Evolutionary conservation across 805 yeast genomes (phyloP).

Genomic region (Barnettozyma californica): DNA sequence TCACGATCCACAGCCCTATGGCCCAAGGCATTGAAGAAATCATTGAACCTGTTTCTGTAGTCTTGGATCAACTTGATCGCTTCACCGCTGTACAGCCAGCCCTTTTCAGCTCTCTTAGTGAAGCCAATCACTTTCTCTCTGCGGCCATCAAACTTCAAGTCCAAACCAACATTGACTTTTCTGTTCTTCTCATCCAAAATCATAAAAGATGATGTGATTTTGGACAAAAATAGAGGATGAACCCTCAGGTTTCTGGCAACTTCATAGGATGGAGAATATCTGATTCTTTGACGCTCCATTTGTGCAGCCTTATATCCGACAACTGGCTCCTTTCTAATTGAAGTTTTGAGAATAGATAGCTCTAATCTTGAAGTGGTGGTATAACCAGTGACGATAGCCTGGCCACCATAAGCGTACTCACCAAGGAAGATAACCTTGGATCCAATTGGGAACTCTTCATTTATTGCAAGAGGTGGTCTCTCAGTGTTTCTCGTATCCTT

Average conservation of each 20-base stretch:
- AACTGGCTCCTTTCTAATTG: conserved; percentile 49
- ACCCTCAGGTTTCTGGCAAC: conserved; percentile 54
- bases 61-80: conserved; percentile 63
- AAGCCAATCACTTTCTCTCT: conserved; percentile 85
- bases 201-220: conserved; percentile 68
- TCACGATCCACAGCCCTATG: conserved; percentile 23
- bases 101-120: conserved; percentile 55
- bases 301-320: conserved; percentile 58
- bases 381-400: conserved; percentile 62
- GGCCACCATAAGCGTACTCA: conserved; percentile 81
- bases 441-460: conserved; percentile 73
- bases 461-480: conserved; percentile 69
- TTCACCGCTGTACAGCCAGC: conserved; percentile 80
- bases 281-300: conserved; percentile 48
- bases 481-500: conserved; percentile 71
- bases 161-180: conserved; percentile 70
- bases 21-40: conserved; percentile 42
- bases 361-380: conserved; percentile 40
- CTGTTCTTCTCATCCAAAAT: conserved; percentile 49
- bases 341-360: conserved; percentile 47
- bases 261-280: conserved; percentile 60
- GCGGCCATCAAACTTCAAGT: conserved; percentile 73
- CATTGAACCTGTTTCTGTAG: conserved; percentile 59
- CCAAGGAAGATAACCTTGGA: conserved; percentile 77
- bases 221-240: conserved; percentile 64